Percentiles rank a stretch among this genome's conserved stretches.
phyloP scores from a whole-genome alignment of 192 early-diverging fungal genomes.

The Mortierella hygrophila region DNA sequence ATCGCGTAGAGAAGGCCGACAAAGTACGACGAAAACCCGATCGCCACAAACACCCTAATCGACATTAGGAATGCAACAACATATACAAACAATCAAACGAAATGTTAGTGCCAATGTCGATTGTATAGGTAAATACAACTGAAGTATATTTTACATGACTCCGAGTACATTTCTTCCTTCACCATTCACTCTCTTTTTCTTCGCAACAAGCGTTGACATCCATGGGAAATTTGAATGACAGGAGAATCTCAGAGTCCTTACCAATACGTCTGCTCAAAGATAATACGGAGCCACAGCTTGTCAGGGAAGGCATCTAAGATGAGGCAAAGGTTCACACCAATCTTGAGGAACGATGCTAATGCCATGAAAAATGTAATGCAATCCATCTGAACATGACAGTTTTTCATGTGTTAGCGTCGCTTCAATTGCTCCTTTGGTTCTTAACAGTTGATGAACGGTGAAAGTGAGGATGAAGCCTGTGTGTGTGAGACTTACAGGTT shows the following conservation, averaged over 20 bases:
- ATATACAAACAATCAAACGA: not conserved
- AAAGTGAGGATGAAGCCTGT: too few species aligned
- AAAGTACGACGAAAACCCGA: constrained; percentile 53
- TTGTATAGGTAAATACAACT: not conserved
- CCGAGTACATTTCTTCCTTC: not conserved
- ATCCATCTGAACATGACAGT: constrained; percentile 32
- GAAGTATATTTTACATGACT: not conserved
- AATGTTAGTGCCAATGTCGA: not conserved
- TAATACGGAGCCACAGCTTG: constrained; percentile 46
- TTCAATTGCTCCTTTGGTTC: not conserved
- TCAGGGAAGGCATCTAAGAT: constrained; percentile 35
- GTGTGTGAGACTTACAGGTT: constrained; percentile 47
- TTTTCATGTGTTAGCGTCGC: not conserved
- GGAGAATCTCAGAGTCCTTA: not conserved
- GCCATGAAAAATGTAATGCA: constrained; percentile 48
- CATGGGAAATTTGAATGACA: not conserved
- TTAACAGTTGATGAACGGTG: not conserved
- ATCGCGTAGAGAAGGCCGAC: constrained; percentile 51
- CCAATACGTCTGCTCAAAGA: constrained; percentile 49
- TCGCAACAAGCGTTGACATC: not conserved
- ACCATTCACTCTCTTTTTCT: not conserved
- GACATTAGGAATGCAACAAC: not conserved
- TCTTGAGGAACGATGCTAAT: constrained; percentile 39
- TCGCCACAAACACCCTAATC: constrained; percentile 46
- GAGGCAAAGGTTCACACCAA: constrained; percentile 30